These are phyloP conservation scores for Colletotrichum salicis DNA, from an alignment of 2,329 filamentous ascomycete species.

Conservation along the genomic window DNA sequence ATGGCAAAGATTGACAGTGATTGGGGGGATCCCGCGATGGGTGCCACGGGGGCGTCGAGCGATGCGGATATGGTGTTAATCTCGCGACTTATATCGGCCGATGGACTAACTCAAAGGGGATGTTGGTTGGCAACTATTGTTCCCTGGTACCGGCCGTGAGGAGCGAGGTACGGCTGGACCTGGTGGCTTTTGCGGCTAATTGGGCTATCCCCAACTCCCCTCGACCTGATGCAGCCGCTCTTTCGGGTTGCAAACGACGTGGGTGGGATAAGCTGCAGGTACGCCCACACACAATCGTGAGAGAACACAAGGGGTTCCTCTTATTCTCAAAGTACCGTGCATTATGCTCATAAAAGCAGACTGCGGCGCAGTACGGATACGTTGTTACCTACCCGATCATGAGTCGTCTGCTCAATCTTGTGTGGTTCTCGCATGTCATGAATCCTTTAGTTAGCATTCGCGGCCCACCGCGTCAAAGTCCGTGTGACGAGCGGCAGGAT, in stretches of 20 bases:
- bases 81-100: conserved; percentile 6
- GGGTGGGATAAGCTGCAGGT: not conserved
- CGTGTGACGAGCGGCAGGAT: not conserved
- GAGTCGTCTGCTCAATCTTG: not conserved
- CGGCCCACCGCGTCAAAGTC: not conserved
- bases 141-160: not conserved
- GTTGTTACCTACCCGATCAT: not conserved
- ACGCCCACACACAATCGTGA: conserved; percentile 10
- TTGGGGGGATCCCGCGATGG: conserved; percentile 29
- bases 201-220: not conserved
- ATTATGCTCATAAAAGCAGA: not conserved
- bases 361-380: not conserved
- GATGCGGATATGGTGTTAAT: not conserved
- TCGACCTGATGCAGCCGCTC: not conserved
- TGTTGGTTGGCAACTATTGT: conserved; percentile 1
- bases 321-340: not conserved
- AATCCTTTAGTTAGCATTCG: not conserved
- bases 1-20: conserved; percentile 26
- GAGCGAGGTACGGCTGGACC: not conserved
- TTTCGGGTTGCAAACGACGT: no score
- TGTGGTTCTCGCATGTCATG: not conserved
- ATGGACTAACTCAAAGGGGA: conserved; percentile 21
- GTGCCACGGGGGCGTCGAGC: conserved; percentile 13
- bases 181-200: not conserved
- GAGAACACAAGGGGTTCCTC: not conserved